Conservation (phyloP, 495 filamentous ascomycete genomes). For the Penicillium roqueforti region DNA sequence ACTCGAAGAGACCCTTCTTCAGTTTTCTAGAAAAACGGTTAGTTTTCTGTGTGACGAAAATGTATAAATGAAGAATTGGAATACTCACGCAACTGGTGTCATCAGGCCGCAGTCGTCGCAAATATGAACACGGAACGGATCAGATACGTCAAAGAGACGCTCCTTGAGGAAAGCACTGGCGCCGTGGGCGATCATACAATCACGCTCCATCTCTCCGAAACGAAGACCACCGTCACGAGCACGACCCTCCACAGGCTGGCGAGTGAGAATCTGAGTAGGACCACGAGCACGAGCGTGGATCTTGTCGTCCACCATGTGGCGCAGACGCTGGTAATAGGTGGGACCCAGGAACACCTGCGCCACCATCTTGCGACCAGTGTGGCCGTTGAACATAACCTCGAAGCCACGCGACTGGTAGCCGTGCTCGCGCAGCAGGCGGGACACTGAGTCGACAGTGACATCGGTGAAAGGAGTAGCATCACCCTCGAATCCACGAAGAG, state of each 20-base stretch:
- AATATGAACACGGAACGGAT: slow-evolving; percentile 97
- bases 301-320: slow-evolving; percentile 99
- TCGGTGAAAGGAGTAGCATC: slow-evolving; percentile 98
- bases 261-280: slow-evolving; percentile 93
- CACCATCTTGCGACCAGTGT: slow-evolving; percentile 87
- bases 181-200: slow-evolving; percentile 99
- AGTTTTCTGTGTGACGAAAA: slow-evolving; percentile 6
- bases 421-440: slow-evolving; percentile 77
- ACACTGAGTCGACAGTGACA: slow-evolving; percentile 93
- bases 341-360: slow-evolving; percentile 96
- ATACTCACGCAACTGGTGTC: slow-evolving; percentile 95
- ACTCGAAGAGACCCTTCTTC: slow-evolving; percentile 91
- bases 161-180: slow-evolving; percentile 96
- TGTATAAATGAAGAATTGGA: neutral
- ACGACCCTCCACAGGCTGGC: slow-evolving; percentile 97
- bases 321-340: slow-evolving; percentile 97
- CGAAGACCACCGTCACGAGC: slow-evolving; percentile 95
- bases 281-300: slow-evolving; percentile 96
- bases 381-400: slow-evolving; percentile 97
- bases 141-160: slow-evolving; percentile 91
- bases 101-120: slow-evolving; percentile 99
- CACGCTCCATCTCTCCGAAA: slow-evolving; percentile 99
- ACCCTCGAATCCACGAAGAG: slow-evolving; percentile 86
- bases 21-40: slow-evolving; percentile 64
- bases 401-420: slow-evolving; percentile 97